A percentile compares a stretch with the other conserved stretches of the same genome.
These are phyloP conservation scores for Dacryopinax primogenitus DNA, from an alignment of 768 basidiomycete species.

Conservation along the genomic window DNA sequence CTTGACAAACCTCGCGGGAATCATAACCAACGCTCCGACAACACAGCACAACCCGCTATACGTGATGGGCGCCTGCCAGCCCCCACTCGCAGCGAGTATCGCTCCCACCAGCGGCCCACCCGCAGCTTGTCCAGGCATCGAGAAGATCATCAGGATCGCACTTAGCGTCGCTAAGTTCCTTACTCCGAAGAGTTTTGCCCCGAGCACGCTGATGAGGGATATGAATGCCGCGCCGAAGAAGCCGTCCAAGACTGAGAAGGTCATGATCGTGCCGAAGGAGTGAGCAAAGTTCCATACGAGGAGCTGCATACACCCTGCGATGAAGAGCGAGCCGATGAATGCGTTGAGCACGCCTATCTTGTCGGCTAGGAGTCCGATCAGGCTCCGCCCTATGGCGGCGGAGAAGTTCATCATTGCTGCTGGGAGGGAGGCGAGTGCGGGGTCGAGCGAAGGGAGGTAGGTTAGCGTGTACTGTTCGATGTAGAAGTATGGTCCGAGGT, in stretches of 20 bases:
- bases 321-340: constrained; percentile 27
- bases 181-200: constrained; percentile 22
- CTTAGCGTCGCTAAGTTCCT: constrained; percentile 14
- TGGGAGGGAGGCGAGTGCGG: constrained; percentile 17
- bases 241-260: constrained; percentile 26
- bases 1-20: background rate
- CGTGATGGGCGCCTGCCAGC: constrained; percentile 26
- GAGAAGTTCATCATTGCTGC: constrained; percentile 22
- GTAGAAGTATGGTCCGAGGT: constrained; percentile 21
- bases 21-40: background rate
- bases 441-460: constrained; percentile 16
- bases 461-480: constrained; percentile 21
- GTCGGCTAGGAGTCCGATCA: constrained; percentile 31
- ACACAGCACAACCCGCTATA: constrained; percentile 21
- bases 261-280: constrained; percentile 26
- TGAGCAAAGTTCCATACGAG: constrained; percentile 31
- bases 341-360: constrained; percentile 32
- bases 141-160: constrained; percentile 15
- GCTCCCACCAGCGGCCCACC: constrained; percentile 27
- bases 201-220: constrained; percentile 27
- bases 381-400: constrained; percentile 25
- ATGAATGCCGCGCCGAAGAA: constrained; percentile 29
- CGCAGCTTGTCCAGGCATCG: constrained; percentile 21
- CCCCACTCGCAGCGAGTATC: constrained; percentile 24
- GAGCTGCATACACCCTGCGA: constrained; percentile 30